Evolutionary conservation across 1,284 basidiomycete genomes (phyloP).

Genomic region (Leccinum fallax): DNA sequence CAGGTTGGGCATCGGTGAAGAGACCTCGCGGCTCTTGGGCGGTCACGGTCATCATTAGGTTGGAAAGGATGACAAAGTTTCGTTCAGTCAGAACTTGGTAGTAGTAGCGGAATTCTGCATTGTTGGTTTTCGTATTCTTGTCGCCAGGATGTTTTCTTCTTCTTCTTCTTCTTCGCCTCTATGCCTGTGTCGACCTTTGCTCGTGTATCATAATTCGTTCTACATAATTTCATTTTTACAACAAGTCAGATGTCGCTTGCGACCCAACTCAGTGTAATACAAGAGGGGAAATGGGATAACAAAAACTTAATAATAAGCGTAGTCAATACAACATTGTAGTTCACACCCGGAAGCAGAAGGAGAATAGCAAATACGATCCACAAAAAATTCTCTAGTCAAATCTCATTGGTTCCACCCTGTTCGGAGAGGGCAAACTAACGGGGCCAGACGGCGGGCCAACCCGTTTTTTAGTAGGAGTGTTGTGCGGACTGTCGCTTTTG

Average conservation of each 20-base stretch:
- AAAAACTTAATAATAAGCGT: conserved; percentile 17
- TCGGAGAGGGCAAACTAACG: conserved; percentile 23
- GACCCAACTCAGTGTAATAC: conserved; percentile 16
- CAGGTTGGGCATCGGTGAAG: conserved; percentile 36
- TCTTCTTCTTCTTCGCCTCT: conserved; percentile 10
- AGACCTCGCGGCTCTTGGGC: conserved; percentile 37
- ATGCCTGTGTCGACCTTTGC: conserved; percentile 14
- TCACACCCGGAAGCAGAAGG: conserved; percentile 7
- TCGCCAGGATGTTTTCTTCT: background rate
- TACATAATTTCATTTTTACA: conserved; percentile 20
- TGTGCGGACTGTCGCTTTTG: conserved; percentile 20
- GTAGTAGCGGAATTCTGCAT: background rate
- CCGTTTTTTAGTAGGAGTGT: conserved; percentile 28
- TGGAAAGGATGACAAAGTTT: background rate
- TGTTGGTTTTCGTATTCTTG: conserved; percentile 2
- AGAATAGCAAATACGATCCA: background rate
- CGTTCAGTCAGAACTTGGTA: background rate
- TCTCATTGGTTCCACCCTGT: conserved; percentile 31
- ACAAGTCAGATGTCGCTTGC: conserved; percentile 10
- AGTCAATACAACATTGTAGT: conserved; percentile 9
- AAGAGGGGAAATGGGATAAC: conserved; percentile 13
- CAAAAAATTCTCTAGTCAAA: conserved; percentile 21
- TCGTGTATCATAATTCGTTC: conserved; percentile 14
- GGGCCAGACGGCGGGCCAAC: conserved; percentile 18
- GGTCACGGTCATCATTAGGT: conserved; percentile 30